These are phyloP conservation scores for Diutina pseudorugosa DNA, from an alignment of 1,139 yeast species.

Conservation along the genomic window DNA sequence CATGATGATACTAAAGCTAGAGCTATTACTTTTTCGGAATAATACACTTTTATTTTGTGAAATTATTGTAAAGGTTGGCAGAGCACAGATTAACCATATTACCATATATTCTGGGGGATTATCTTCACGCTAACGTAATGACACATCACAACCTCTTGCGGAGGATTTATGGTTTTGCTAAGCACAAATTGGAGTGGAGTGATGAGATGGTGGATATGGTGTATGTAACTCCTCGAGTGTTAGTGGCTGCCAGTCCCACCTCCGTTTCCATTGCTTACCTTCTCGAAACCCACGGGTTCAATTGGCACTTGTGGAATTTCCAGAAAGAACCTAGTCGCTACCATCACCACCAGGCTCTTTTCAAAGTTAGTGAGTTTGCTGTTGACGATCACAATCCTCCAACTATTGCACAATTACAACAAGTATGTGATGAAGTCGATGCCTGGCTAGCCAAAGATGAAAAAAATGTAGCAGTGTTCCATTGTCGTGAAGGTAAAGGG, in stretches of 20 bases:
- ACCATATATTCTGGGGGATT: neutral
- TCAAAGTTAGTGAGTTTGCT: neutral
- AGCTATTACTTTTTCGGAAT: too few relatives aligned
- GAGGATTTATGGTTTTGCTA: neutral
- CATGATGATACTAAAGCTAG: neutral
- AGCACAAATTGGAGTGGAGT: neutral
- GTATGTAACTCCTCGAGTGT: neutral
- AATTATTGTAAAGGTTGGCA: too few relatives aligned
- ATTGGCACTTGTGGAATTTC: constrained; percentile 3
- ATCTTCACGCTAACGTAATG: neutral
- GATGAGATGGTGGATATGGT: neutral
- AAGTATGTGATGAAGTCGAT: neutral
- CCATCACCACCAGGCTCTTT: neutral
- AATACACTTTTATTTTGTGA: too few relatives aligned
- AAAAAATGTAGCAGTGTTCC: neutral
- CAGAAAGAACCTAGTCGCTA: neutral
- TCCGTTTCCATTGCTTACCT: neutral
- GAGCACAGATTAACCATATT: neutral
- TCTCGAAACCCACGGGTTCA: neutral
- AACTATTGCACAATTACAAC: neutral
- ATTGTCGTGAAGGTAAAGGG: constrained; percentile 3
- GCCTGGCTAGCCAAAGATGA: neutral
- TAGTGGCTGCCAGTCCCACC: neutral
- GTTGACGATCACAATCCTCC: neutral
- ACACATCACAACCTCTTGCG: neutral